Conservation (phyloP, 768 basidiomycete genomes). For the Hysterangium stoloniferum region DNA sequence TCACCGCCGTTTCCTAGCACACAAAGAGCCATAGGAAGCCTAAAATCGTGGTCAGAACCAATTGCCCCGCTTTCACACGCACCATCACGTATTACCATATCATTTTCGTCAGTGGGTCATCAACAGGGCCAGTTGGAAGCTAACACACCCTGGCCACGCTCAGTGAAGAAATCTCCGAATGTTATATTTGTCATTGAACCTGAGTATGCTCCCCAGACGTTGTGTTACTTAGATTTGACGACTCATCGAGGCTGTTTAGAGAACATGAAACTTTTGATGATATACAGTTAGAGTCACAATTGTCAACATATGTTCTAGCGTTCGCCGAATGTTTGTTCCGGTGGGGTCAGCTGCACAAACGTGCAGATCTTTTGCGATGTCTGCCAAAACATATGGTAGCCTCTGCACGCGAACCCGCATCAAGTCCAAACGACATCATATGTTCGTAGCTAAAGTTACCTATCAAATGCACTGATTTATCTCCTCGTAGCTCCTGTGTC, state of each 20-base stretch:
- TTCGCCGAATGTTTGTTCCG: conserved; percentile 72
- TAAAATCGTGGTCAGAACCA: background rate
- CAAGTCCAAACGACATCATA: too few species aligned
- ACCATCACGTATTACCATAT: conserved; percentile 28
- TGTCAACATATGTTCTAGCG: conserved; percentile 47
- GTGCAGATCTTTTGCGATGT: conserved; percentile 67
- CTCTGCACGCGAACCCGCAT: conserved; percentile 14
- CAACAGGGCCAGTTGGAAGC: conserved; percentile 25
- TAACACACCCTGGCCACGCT: background rate
- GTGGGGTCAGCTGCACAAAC: conserved; percentile 66
- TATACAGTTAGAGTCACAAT: conserved; percentile 27
- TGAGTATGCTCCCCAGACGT: conserved; percentile 20
- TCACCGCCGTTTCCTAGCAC: background rate
- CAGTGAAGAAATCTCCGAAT: background rate
- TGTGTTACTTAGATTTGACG: conserved; percentile 13
- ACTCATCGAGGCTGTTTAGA: background rate
- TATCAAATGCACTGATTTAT: too few species aligned
- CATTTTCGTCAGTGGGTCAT: conserved; percentile 37
- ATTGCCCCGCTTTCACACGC: conserved; percentile 14
- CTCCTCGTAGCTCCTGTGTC: conserved; percentile 30
- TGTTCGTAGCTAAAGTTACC: too few species aligned
- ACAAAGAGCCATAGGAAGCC: conserved; percentile 1
- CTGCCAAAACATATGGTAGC: conserved; percentile 28
- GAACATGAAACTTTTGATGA: conserved; percentile 14
- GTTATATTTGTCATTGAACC: conserved; percentile 23